Evolutionary conservation across 2,329 filamentous ascomycete genomes (phyloP).

Genomic region (Venturiaceae sp.): DNA sequence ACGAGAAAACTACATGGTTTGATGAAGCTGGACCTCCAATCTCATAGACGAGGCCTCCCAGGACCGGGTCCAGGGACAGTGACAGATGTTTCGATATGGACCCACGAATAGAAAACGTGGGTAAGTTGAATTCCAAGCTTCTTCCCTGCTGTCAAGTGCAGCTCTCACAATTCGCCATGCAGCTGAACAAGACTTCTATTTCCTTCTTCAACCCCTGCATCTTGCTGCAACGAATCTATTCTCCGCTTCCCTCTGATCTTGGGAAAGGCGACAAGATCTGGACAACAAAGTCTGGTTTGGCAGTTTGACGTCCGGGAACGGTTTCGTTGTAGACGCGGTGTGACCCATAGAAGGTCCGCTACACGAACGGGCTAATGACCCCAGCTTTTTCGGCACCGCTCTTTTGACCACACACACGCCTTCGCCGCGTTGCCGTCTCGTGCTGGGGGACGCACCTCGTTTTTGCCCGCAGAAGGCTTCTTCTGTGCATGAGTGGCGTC

Average conservation of each 20-base stretch:
- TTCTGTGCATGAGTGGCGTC: not conserved
- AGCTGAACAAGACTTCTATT: not conserved
- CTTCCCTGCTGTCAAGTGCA: not conserved
- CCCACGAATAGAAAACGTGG: not conserved
- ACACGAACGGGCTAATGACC: not conserved
- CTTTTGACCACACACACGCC: not conserved
- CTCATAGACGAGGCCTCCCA: not conserved
- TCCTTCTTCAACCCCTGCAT: not conserved
- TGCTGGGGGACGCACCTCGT: not conserved
- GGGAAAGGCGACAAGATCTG: not conserved
- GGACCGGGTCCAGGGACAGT: too few species aligned
- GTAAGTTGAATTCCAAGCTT: not conserved
- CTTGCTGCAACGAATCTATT: not conserved
- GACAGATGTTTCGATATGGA: too few species aligned
- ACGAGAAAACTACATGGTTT: too few species aligned
- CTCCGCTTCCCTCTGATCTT: not conserved
- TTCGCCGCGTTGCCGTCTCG: not conserved
- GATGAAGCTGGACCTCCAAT: too few species aligned
- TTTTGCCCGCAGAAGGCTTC: not conserved
- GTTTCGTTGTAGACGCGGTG: not conserved
- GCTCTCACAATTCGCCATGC: not conserved
- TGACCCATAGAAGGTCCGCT: not conserved
- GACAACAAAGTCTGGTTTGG: not conserved
- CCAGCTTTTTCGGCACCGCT: not conserved
- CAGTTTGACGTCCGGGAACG: not conserved